phyloP scores from a whole-genome alignment of 2,329 filamentous ascomycete species.

The Hirsutella minnesotensis region DNA sequence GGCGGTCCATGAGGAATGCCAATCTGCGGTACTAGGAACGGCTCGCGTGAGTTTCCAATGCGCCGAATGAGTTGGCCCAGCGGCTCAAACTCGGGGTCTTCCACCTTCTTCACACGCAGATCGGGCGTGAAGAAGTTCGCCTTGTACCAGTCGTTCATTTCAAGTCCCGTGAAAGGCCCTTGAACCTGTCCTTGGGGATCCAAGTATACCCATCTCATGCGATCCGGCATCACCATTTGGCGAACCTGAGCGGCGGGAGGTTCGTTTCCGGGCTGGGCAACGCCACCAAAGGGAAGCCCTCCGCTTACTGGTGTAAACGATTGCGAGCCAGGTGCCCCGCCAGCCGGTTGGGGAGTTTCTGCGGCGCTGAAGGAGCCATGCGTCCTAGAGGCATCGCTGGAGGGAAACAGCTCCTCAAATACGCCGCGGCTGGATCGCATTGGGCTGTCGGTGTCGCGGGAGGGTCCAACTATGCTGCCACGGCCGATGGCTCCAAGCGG shows the following conservation, averaged over 20 bases:
- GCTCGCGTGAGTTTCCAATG: conserved; percentile 94
- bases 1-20: conserved; percentile 83
- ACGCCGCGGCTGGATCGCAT: conserved; percentile 40
- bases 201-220: conserved; percentile 97
- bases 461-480: conserved; percentile 39
- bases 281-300: conserved; percentile 20
- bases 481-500: conserved; percentile 58
- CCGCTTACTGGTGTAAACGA: conserved; percentile 24
- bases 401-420: conserved; percentile 43
- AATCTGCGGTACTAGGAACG: conserved; percentile 94
- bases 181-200: conserved; percentile 88
- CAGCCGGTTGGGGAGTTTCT: conserved; percentile 23
- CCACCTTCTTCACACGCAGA: conserved; percentile 84
- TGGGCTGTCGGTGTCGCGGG: conserved; percentile 48
- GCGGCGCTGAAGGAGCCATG: conserved; percentile 24
- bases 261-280: conserved; percentile 24
- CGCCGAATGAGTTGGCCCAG: conserved; percentile 87
- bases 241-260: conserved; percentile 59
- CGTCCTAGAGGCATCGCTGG: conserved; percentile 19
- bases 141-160: conserved; percentile 99
- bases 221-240: conserved; percentile 97
- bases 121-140: conserved; percentile 95
- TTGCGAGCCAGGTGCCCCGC: conserved; percentile 19
- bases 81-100: conserved; percentile 89
- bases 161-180: conserved; percentile 87